phyloP scores from a whole-genome alignment of 2,329 filamentous ascomycete genomes.

The Lasiodiplodia sp. region DNA sequence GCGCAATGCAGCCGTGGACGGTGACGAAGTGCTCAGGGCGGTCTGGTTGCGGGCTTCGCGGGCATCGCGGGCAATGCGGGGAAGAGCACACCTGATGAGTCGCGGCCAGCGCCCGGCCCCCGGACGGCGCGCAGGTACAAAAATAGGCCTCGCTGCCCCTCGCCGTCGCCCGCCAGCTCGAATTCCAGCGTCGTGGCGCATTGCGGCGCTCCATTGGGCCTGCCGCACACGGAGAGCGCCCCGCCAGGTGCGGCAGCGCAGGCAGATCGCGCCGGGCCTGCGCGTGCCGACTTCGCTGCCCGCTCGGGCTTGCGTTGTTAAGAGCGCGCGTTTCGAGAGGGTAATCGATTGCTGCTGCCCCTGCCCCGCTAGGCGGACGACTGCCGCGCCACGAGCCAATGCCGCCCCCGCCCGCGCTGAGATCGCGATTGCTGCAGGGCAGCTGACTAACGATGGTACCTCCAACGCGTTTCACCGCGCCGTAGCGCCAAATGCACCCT shows the following conservation, averaged over 20 bases:
- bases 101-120: slow-evolving; percentile 17
- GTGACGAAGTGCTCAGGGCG: slow-evolving; percentile 24
- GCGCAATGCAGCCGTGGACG: slow-evolving; percentile 22
- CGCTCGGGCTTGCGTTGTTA: not conserved
- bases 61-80: slow-evolving; percentile 31
- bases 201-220: not conserved
- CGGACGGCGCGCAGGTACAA: slow-evolving; percentile 22
- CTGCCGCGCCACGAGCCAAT: slow-evolving; percentile 5
- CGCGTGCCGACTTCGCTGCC: slow-evolving; percentile 10
- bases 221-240: not conserved
- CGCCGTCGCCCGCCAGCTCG: not conserved
- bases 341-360: slow-evolving; percentile 22
- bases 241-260: not conserved
- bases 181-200: not conserved
- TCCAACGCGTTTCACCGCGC: slow-evolving; percentile 10
- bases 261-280: not conserved
- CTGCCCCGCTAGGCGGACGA: not conserved
- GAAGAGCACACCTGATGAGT: slow-evolving; percentile 27
- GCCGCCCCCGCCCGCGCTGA: slow-evolving; percentile 6
- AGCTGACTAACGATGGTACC: slow-evolving; percentile 11
- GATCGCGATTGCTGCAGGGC: slow-evolving; percentile 22
- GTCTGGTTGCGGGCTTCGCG: slow-evolving; percentile 14
- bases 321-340: slow-evolving; percentile 13
- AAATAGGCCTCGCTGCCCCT: slow-evolving; percentile 22
- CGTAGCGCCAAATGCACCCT: not conserved